These are phyloP conservation scores for Cercospora berteroae DNA, from an alignment of 2,329 filamentous ascomycete species.

Conservation along the genomic window DNA sequence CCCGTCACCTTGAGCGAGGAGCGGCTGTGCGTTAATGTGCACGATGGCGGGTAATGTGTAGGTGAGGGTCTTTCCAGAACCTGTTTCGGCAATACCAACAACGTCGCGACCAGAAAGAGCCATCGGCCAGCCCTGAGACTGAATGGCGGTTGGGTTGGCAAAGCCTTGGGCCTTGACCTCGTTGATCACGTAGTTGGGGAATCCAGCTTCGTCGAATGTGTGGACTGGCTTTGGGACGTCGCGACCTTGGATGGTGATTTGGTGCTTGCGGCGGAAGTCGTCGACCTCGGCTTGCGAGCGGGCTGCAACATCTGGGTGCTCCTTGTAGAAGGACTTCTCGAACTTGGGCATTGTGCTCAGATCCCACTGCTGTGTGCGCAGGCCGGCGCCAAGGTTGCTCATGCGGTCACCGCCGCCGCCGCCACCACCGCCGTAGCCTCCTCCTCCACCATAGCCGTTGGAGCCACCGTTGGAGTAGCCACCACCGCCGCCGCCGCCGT, in stretches of 20 bases:
- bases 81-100: conserved; percentile 98
- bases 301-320: conserved; percentile 72
- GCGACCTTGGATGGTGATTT: conserved; percentile 76
- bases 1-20: conserved; percentile 89
- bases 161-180: conserved; percentile 99
- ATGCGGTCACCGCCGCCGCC: conserved; percentile 86
- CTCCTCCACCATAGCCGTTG: conserved; percentile 34
- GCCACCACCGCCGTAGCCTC: conserved; percentile 45
- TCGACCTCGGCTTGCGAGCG: conserved; percentile 79
- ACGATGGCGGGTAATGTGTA: conserved; percentile 98
- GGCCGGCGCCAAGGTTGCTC: conserved; percentile 80
- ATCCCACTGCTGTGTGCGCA: conserved; percentile 90
- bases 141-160: conserved; percentile 87
- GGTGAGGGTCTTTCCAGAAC: conserved; percentile 97
- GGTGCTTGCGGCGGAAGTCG: conserved; percentile 79
- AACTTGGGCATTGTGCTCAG: conserved; percentile 81
- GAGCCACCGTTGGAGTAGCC: conserved; percentile 38
- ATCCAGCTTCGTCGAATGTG: conserved; percentile 95
- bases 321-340: conserved; percentile 99
- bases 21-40: conserved; percentile 98
- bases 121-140: conserved; percentile 99
- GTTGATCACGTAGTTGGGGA: conserved; percentile 94
- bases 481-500: conserved; percentile 34
- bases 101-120: conserved; percentile 96
- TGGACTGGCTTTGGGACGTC: conserved; percentile 91